phyloP scores from a whole-genome alignment of 176 grass and related monocot genomes.

The Aegilops bicornis region DNA sequence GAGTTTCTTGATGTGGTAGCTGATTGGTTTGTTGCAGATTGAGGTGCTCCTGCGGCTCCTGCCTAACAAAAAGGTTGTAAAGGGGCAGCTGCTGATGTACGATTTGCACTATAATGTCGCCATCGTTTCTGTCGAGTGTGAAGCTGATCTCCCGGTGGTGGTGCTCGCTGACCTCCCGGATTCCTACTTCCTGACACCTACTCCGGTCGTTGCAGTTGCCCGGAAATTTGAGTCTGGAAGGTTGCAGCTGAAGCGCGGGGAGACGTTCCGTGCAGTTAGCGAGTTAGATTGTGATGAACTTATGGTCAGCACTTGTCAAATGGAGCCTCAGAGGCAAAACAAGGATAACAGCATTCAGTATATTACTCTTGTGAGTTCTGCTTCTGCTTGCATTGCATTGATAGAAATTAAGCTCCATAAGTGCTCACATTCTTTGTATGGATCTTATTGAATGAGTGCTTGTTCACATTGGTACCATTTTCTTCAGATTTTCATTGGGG shows the following conservation, averaged over 20 bases:
- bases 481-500: slow-evolving; percentile 8
- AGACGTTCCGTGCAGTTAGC: background rate
- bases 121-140: background rate
- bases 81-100: background rate
- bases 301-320: background rate
- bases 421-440: background rate
- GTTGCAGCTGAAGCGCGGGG: background rate
- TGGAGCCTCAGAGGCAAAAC: background rate
- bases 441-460: background rate
- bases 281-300: background rate
- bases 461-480: background rate
- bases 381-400: background rate
- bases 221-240: background rate
- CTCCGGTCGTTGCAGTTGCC: background rate
- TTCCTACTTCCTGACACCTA: background rate
- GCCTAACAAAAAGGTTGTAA: background rate
- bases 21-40: background rate
- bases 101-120: background rate
- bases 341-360: background rate
- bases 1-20: background rate
- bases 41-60: background rate
- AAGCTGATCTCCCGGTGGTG: background rate
- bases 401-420: background rate
- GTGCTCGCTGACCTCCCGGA: background rate
- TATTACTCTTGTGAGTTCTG: background rate